Conservation (phyloP, 148 eudicot species). For the Fagopyrum esculentum region DNA sequence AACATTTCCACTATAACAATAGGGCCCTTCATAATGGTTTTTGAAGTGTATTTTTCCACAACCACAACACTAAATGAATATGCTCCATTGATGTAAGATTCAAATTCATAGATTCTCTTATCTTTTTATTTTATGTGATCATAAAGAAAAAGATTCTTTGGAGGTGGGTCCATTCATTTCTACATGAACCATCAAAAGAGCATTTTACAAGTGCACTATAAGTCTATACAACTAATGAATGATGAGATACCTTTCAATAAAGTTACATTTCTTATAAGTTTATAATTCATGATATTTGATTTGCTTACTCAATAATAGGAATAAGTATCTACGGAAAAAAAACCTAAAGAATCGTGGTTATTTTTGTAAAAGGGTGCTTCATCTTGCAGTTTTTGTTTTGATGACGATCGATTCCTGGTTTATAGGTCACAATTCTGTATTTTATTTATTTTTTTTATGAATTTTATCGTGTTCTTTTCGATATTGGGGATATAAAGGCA, state of each 20-base stretch:
- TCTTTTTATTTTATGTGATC: background rate
- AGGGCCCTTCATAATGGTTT: constrained; percentile 3
- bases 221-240: background rate
- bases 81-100: constrained; percentile 11
- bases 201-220: background rate
- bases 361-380: too few species aligned
- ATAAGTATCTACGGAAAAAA: background rate
- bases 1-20: background rate
- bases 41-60: constrained; percentile 3
- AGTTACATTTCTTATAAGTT: background rate
- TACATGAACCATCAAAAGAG: constrained; percentile 1
- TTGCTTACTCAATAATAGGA: background rate
- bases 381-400: too few species aligned
- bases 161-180: background rate
- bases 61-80: constrained; percentile 11
- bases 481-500: too few species aligned
- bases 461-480: too few species aligned
- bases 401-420: too few species aligned
- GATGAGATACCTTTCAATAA: background rate
- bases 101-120: constrained; percentile 2
- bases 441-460: too few species aligned
- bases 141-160: constrained; percentile 4
- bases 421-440: too few species aligned
- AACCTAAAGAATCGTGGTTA: background rate
- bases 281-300: background rate